Evolutionary conservation across 805 yeast genomes (phyloP).

Genomic region (Saccharomycopsis olivae): DNA sequence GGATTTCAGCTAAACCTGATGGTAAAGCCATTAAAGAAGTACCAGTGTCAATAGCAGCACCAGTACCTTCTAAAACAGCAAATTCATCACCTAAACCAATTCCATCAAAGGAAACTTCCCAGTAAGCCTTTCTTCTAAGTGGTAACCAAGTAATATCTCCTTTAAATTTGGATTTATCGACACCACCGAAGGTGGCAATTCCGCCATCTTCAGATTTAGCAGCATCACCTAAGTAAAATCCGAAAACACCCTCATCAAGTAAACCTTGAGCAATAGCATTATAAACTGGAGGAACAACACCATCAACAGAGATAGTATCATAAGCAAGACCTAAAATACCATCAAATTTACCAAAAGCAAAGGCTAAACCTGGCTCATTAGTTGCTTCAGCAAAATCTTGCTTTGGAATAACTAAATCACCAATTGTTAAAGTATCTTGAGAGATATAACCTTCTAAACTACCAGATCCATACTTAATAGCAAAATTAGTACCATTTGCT

Average conservation of each 20-base stretch:
- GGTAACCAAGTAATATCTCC: constrained; percentile 95
- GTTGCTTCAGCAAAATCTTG: constrained; percentile 98
- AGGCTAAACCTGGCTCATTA: constrained; percentile 92
- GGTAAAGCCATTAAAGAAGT: constrained; percentile 94
- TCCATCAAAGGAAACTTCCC: constrained; percentile 95
- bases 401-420: constrained; percentile 72
- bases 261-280: constrained; percentile 76
- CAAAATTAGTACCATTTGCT: constrained; percentile 77
- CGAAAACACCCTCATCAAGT: constrained; percentile 75
- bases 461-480: constrained; percentile 89
- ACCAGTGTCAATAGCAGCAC: constrained; percentile 98
- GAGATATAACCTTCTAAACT: constrained; percentile 87
- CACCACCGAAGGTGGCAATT: constrained; percentile 91
- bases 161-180: constrained; percentile 59
- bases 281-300: constrained; percentile 88
- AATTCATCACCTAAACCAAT: constrained; percentile 86
- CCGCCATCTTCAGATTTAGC: constrained; percentile 70
- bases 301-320: constrained; percentile 80
- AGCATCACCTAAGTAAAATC: constrained; percentile 82
- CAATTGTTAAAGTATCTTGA: constrained; percentile 70
- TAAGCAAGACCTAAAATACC: constrained; percentile 95
- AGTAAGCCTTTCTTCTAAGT: constrained; percentile 97
- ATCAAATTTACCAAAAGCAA: constrained; percentile 97
- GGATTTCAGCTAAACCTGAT: constrained; percentile 87
- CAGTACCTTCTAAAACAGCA: constrained; percentile 71